Evolutionary conservation across 352 stramenopile species (phyloP).

Genomic region (Plasmopara halstedii): DNA sequence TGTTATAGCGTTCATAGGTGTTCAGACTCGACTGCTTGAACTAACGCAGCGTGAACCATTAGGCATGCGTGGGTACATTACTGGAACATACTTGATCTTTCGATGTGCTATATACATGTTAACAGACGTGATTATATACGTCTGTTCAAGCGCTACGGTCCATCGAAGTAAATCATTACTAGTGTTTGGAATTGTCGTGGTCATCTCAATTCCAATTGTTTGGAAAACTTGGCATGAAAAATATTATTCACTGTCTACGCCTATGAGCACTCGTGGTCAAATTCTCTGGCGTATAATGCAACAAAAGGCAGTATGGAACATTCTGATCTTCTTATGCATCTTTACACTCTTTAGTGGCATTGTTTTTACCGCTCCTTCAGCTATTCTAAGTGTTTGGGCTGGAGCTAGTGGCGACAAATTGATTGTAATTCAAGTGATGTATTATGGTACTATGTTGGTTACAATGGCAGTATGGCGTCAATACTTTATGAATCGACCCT

Average conservation of each 20-base stretch:
- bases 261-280: conserved; percentile 28
- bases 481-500: conserved; percentile 37
- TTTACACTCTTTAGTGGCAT: conserved; percentile 38
- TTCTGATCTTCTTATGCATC: conserved; percentile 32
- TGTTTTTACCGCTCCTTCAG: conserved; percentile 18
- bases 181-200: conserved; percentile 25
- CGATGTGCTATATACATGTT: conserved; percentile 17
- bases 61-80: conserved; percentile 24
- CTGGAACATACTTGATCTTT: conserved; percentile 34
- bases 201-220: conserved; percentile 26
- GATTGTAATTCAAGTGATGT: conserved; percentile 16
- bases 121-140: conserved; percentile 13
- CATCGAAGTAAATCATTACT: conserved; percentile 16
- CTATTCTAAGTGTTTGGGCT: conserved; percentile 23
- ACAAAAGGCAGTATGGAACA: conserved; percentile 43
- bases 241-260: conserved; percentile 31
- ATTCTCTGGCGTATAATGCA: conserved; percentile 50
- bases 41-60: conserved; percentile 37
- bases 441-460: conserved; percentile 14
- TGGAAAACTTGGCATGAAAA: conserved; percentile 36
- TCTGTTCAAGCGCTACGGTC: conserved; percentile 2
- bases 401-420: conserved; percentile 17
- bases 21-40: conserved; percentile 38
- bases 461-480: conserved; percentile 27
- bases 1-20: conserved; percentile 23